Conservation (phyloP, 257 asterid genomes). For the Echites panduratus region DNA sequence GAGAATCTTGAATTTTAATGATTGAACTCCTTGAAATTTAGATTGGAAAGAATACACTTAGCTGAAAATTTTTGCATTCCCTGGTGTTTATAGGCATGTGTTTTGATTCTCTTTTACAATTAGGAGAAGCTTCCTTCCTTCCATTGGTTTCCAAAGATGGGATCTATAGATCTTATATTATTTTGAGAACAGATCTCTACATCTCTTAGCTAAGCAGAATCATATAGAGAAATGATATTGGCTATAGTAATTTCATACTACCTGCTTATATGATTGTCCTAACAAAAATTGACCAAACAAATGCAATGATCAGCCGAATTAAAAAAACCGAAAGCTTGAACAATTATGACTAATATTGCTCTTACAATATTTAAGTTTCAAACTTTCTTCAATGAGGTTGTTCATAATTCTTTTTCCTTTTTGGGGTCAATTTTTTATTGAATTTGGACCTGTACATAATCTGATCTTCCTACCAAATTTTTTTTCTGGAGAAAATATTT, state of each 20-base stretch:
- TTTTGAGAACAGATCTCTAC: no score
- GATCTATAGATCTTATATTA: no score
- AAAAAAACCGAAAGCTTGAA: background rate
- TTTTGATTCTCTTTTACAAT: background rate
- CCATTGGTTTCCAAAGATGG: background rate
- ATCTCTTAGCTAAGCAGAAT: background rate
- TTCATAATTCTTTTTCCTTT: no score
- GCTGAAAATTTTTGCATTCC: background rate
- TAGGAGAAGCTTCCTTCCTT: background rate
- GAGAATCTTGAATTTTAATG: background rate
- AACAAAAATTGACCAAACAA: background rate
- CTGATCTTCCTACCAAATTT: background rate
- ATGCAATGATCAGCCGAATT: no score
- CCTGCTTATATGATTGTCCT: background rate
- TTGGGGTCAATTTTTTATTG: background rate
- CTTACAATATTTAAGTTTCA: no score
- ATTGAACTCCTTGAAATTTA: background rate
- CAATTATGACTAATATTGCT: background rate
- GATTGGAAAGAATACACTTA: background rate
- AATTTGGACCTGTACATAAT: background rate
- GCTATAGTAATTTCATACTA: background rate
- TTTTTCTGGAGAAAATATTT: background rate
- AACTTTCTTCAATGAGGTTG: no score
- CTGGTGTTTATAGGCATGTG: background rate
- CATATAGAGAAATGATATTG: background rate